Percentiles rank a stretch among this genome's conserved stretches.
Conservation (phyloP, 345 rosid genomes). For the Reutealis trisperma region DNA sequence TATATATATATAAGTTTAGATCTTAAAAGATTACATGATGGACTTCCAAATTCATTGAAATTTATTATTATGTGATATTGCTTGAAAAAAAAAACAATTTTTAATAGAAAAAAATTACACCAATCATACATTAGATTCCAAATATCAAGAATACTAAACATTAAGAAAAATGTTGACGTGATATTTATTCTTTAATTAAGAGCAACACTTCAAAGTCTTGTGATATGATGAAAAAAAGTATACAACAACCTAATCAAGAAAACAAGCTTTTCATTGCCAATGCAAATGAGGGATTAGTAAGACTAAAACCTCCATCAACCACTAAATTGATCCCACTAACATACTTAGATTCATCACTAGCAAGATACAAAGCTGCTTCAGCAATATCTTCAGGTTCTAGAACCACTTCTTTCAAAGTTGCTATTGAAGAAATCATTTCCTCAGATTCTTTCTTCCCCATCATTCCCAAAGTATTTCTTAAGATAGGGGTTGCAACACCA, state of each 20-base stretch:
- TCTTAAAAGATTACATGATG: too few species aligned
- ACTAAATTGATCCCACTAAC: constrained; percentile 28
- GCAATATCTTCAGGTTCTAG: constrained; percentile 24
- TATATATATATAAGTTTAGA: too few species aligned
- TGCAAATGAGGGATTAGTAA: constrained; percentile 8
- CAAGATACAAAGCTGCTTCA: constrained; percentile 22
- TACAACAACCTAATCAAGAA: not conserved
- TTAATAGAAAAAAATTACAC: too few species aligned
- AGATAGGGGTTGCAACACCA: not conserved
- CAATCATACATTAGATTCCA: too few species aligned
- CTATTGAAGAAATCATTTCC: not conserved
- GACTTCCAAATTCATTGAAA: too few species aligned
- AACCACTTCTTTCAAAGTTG: constrained; percentile 13
- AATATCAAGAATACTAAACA: too few species aligned
- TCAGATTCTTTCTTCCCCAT: not conserved
- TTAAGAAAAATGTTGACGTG: too few species aligned
- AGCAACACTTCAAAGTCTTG: too few species aligned
- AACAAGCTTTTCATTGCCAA: not conserved
- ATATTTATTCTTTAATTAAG: too few species aligned
- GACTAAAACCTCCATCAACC: constrained; percentile 24
- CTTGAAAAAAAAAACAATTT: too few species aligned
- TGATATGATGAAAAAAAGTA: too few species aligned
- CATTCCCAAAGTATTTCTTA: not conserved
- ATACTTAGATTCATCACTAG: constrained; percentile 28
- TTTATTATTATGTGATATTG: too few species aligned